Conservation (phyloP, 75 land plant species). For the Chamaecyparis obtusa region DNA sequence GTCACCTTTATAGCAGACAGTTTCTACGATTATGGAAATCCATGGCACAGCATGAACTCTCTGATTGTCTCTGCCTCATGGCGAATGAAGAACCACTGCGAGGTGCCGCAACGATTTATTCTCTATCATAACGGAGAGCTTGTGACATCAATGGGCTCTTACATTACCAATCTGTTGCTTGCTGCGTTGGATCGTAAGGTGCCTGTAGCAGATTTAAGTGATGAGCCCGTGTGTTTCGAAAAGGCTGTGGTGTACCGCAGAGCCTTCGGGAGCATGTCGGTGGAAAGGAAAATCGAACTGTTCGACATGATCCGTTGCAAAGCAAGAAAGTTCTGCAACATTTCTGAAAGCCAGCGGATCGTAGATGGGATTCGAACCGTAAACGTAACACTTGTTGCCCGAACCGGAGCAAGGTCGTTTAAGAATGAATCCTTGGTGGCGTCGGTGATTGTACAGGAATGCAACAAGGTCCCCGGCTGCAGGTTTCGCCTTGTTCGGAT, state of each 20-base stretch:
- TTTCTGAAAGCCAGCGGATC: not conserved
- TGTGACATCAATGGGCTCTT: conserved; percentile 24
- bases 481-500: conserved; percentile 17
- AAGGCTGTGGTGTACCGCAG: conserved; percentile 55
- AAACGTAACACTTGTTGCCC: conserved; percentile 41
- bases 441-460: conserved; percentile 32
- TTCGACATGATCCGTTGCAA: conserved; percentile 51
- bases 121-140: conserved; percentile 51
- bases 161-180: conserved; percentile 28
- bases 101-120: conserved; percentile 33
- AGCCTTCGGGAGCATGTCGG: conserved; percentile 38
- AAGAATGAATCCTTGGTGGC: conserved; percentile 35
- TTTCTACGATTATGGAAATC: conserved; percentile 66
- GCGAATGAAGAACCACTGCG: conserved; percentile 34
- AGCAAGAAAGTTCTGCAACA: conserved; percentile 19
- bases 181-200: conserved; percentile 15
- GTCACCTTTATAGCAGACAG: conserved; percentile 63
- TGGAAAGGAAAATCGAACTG: conserved; percentile 15
- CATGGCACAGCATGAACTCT: conserved; percentile 72
- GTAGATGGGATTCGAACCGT: not conserved
- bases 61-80: conserved; percentile 56
- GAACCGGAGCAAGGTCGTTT: conserved; percentile 42
- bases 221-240: conserved; percentile 60
- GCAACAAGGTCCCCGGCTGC: conserved; percentile 46
- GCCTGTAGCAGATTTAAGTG: not conserved